Percentiles rank a stretch among this genome's conserved stretches.
These are phyloP conservation scores for Celoporthe dispersa DNA, from an alignment of 2,329 filamentous ascomycete species.

Conservation along the genomic window DNA sequence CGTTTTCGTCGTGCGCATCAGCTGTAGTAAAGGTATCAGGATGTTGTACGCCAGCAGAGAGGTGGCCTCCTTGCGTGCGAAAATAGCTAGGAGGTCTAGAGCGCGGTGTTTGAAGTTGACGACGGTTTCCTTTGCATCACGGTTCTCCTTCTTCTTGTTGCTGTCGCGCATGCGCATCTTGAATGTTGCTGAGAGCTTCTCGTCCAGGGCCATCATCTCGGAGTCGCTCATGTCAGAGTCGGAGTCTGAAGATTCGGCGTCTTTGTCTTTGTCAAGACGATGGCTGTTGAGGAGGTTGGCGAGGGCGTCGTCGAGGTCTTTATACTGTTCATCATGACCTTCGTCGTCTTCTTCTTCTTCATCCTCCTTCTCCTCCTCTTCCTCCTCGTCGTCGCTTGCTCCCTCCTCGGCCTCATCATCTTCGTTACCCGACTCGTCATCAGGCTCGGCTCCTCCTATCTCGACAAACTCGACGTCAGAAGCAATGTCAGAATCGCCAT, in stretches of 20 bases:
- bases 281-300: conserved; percentile 72
- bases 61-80: conserved; percentile 76
- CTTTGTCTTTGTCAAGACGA: conserved; percentile 61
- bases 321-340: conserved; percentile 51
- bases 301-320: conserved; percentile 39
- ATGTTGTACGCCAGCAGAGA: conserved; percentile 70
- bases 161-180: conserved; percentile 73
- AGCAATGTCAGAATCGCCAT: conserved; percentile 44
- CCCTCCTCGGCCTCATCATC: conserved; percentile 44
- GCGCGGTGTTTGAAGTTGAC: conserved; percentile 95
- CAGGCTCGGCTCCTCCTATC: conserved; percentile 36
- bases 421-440: conserved; percentile 48
- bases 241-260: conserved; percentile 60
- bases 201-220: conserved; percentile 89
- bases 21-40: conserved; percentile 74
- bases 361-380: conserved; percentile 48
- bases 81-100: conserved; percentile 84
- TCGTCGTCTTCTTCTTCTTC: conserved; percentile 47
- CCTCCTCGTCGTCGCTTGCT: conserved; percentile 43
- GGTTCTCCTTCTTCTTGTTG: conserved; percentile 81
- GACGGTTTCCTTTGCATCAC: conserved; percentile 85
- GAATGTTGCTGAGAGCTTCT: conserved; percentile 84
- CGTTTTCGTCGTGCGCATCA: conserved; percentile 76
- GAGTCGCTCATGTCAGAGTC: conserved; percentile 92
- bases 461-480: conserved; percentile 50